Conservation (phyloP, 78 protist species). For the Dictyostelium intermedium region DNA sequence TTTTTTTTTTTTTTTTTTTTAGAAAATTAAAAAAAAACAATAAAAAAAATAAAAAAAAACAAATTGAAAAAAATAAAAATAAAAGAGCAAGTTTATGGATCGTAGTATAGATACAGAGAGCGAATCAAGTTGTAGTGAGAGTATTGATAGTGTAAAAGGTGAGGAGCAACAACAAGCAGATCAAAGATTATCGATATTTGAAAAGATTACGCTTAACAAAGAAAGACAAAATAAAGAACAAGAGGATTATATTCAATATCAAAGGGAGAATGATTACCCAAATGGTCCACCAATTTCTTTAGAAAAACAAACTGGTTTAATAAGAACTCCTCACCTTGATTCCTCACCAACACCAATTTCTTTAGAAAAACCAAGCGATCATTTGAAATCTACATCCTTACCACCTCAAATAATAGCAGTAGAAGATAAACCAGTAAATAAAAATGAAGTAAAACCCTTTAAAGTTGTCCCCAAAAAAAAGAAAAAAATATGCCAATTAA, state of each 20-base stretch:
- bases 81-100: too few relatives aligned
- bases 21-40: too few relatives aligned
- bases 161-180: neutral
- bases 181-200: neutral
- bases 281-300: neutral
- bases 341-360: neutral
- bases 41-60: too few relatives aligned
- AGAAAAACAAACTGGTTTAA: neutral
- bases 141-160: neutral
- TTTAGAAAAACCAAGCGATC: neutral
- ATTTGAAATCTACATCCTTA: neutral
- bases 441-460: too few relatives aligned
- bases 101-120: neutral
- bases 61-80: neutral
- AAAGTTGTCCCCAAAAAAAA: neutral
- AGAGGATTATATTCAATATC: neutral
- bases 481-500: neutral
- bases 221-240: neutral
- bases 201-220: neutral
- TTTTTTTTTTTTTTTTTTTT: too few relatives aligned
- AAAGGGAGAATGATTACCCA: neutral
- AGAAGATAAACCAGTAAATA: neutral
- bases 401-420: neutral
- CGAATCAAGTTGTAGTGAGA: neutral
- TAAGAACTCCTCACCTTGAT: neutral